A percentile compares a stretch with the other conserved stretches of the same genome.
Conservation (phyloP, 2,329 filamentous ascomycete genomes). For the Paraconiothyrium brasiliense region DNA sequence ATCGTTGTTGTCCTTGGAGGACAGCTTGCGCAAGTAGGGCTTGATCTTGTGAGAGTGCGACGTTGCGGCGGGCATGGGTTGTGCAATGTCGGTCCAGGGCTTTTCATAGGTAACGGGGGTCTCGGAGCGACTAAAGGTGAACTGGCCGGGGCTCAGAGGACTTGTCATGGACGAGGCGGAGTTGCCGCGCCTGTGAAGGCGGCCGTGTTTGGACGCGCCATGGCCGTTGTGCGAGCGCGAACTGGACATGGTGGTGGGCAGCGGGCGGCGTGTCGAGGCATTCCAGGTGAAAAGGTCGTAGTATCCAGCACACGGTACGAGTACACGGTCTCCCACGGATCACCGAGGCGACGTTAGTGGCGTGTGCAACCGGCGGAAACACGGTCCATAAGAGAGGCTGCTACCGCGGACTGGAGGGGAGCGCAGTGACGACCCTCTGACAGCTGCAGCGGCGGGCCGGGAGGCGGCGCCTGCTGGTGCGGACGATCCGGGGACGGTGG, state of each 20-base stretch:
- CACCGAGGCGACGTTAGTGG: slow-evolving; percentile 17
- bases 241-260: slow-evolving; percentile 30
- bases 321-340: background rate
- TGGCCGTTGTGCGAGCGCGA: slow-evolving; percentile 33
- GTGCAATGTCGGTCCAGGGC: slow-evolving; percentile 39
- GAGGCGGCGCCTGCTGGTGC: background rate
- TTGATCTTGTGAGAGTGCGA: slow-evolving; percentile 60
- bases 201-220: slow-evolving; percentile 44
- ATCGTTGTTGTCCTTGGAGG: slow-evolving; percentile 56
- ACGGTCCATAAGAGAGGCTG: background rate
- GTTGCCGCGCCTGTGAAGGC: slow-evolving; percentile 52
- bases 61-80: slow-evolving; percentile 34
- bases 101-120: slow-evolving; percentile 49
- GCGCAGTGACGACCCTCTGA: background rate
- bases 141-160: slow-evolving; percentile 43
- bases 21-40: slow-evolving; percentile 64
- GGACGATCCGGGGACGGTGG: slow-evolving; percentile 13
- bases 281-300: slow-evolving; percentile 29
- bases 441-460: slow-evolving; percentile 5
- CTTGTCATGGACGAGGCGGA: slow-evolving; percentile 50
- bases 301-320: slow-evolving; percentile 23
- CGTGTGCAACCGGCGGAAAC: slow-evolving; percentile 7
- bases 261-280: slow-evolving; percentile 27
- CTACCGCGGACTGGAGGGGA: background rate
- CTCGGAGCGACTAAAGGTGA: slow-evolving; percentile 45